A percentile compares a stretch with the other conserved stretches of the same genome.
Conservation (phyloP, 768 basidiomycete species). For the Phaeolepiota aurea region DNA sequence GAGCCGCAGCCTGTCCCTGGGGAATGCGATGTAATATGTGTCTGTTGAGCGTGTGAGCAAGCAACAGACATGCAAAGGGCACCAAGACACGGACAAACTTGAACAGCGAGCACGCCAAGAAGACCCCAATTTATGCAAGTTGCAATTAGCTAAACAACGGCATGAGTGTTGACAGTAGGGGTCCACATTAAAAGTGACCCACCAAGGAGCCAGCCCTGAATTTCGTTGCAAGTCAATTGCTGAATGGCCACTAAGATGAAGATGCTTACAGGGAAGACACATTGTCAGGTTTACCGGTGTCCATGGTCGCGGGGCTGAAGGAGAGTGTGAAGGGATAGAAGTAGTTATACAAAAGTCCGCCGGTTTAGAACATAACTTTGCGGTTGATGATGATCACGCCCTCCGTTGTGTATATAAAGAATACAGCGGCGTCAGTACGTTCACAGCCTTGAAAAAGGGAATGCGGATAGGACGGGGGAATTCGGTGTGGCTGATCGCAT, state of each 20-base stretch:
- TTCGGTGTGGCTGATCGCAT: no score
- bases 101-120: constrained; percentile 13
- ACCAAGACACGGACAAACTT: constrained; percentile 12
- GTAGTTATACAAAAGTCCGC: no score
- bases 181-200: neutral
- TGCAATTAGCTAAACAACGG: constrained; percentile 11
- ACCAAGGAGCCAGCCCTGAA: constrained; percentile 16
- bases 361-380: no score
- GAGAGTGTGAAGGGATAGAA: no score
- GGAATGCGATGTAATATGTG: constrained; percentile 21
- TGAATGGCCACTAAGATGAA: neutral
- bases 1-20: constrained; percentile 14
- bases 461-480: no score
- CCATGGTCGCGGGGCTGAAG: no score
- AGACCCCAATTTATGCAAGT: constrained; percentile 17
- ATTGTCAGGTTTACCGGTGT: neutral
- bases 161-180: neutral
- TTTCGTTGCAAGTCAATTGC: neutral
- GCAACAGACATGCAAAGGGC: neutral
- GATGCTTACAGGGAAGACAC: neutral
- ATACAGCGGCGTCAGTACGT: no score
- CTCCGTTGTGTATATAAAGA: no score
- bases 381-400: no score
- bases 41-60: constrained; percentile 9
- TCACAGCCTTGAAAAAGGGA: no score